phyloP scores from a whole-genome alignment of 495 filamentous ascomycete species.

The Mycothermus thermophilus region DNA sequence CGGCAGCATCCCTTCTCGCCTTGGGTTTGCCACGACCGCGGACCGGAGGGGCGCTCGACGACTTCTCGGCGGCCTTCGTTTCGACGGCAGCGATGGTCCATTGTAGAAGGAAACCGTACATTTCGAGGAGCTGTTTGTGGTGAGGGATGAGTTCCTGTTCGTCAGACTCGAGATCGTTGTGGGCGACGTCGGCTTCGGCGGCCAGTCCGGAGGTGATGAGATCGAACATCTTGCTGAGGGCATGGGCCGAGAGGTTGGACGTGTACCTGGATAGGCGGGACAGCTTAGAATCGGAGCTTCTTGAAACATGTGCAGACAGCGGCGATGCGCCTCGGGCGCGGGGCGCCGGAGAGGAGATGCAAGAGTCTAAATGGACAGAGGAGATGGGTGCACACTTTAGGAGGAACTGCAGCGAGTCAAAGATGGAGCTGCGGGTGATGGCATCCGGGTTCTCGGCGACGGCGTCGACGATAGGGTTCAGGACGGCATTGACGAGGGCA shows the following conservation, averaged over 20 bases:
- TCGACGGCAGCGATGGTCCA: conserved; percentile 91
- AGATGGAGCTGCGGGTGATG: conserved; percentile 57
- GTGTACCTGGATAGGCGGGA: conserved; percentile 64
- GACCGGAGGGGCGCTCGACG: conserved; percentile 50
- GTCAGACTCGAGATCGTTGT: conserved; percentile 78
- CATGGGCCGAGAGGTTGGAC: conserved; percentile 62
- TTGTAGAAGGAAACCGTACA: conserved; percentile 87
- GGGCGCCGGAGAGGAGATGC: no score
- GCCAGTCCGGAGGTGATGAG: conserved; percentile 85
- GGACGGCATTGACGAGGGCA: conserved; percentile 62
- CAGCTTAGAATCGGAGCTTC: conserved; percentile 45
- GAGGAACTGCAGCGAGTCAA: conserved; percentile 89
- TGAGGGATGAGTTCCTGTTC: conserved; percentile 74
- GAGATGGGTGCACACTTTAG: conserved; percentile 81
- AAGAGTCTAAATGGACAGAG: no score
- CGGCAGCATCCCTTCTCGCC: conserved; percentile 52
- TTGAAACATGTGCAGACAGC: no score
- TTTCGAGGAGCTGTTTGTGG: conserved; percentile 84
- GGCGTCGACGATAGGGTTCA: conserved; percentile 88
- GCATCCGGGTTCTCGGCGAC: conserved; percentile 85
- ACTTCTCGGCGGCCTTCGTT: conserved; percentile 82
- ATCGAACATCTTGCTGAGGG: conserved; percentile 87
- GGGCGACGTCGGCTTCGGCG: conserved; percentile 73
- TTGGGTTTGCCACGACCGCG: conserved; percentile 62
- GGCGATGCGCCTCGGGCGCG: no score